Conservation (phyloP, 768 basidiomycete genomes). For the Xerocomus spinulosus region DNA sequence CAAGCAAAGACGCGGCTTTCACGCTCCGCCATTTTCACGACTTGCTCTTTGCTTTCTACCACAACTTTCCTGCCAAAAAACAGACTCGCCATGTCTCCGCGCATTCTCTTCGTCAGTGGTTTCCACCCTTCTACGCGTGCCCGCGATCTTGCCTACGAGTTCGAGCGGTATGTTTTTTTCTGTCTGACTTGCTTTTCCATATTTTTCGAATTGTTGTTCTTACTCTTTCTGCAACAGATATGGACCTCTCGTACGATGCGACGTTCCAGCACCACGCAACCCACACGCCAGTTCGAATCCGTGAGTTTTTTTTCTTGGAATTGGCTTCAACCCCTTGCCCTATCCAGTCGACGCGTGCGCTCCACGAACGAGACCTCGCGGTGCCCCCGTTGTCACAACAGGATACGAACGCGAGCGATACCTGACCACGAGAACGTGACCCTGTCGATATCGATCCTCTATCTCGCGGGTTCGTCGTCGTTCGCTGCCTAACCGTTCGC, state of each 20-base stretch:
- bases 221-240: constrained; percentile 44
- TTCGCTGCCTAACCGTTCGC: constrained; percentile 18
- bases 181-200: neutral
- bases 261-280: constrained; percentile 84
- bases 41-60: constrained; percentile 21
- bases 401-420: constrained; percentile 30
- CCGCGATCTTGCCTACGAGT: constrained; percentile 79
- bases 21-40: constrained; percentile 26
- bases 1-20: constrained; percentile 27
- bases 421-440: constrained; percentile 17
- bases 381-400: constrained; percentile 21
- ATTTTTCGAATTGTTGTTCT: constrained; percentile 5
- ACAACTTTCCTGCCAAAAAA: constrained; percentile 13
- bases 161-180: constrained; percentile 64
- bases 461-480: constrained; percentile 29
- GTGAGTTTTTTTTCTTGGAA: constrained; percentile 55
- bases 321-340: constrained; percentile 31
- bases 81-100: constrained; percentile 51
- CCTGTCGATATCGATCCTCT: constrained; percentile 28
- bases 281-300: constrained; percentile 70
- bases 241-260: constrained; percentile 81
- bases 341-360: constrained; percentile 36
- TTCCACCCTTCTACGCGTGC: constrained; percentile 82
- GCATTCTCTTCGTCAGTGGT: constrained; percentile 83
- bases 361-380: constrained; percentile 29